Conservation (phyloP, 2,329 filamentous ascomycete species). For the Fusarium foetens region DNA sequence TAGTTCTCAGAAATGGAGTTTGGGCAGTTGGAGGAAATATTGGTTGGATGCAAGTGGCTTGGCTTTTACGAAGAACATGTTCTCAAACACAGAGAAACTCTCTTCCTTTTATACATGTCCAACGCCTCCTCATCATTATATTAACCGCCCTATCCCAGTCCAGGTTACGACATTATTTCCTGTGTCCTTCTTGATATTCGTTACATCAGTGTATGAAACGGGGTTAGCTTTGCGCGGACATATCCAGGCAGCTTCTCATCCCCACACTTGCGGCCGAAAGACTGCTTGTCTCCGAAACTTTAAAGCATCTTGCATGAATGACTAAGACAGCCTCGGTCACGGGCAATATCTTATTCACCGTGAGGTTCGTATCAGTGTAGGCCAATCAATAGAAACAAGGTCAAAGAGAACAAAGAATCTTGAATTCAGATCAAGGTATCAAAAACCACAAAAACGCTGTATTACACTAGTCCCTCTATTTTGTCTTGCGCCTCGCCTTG, state of each 20-base stretch:
- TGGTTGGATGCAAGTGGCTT: not conserved
- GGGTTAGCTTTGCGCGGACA: not conserved
- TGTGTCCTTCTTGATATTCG: not conserved
- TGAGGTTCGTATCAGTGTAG: not conserved
- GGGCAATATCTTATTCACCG: not conserved
- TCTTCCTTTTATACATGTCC: conserved; percentile 10
- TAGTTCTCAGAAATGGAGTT: not conserved
- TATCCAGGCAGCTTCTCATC: not conserved
- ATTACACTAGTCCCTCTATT: conserved; percentile 38
- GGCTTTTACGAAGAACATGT: not conserved
- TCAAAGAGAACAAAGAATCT: not conserved
- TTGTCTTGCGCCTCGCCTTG: conserved; percentile 68
- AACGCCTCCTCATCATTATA: not conserved
- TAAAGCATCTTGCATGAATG: conserved; percentile 28
- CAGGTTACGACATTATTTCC: not conserved
- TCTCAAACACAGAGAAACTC: not conserved
- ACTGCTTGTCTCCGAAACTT: conserved; percentile 26
- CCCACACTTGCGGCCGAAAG: conserved; percentile 11
- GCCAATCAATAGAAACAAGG: not conserved
- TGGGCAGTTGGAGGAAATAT: not conserved
- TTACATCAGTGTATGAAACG: not conserved
- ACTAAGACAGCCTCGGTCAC: conserved; percentile 20
- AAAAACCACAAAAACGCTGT: conserved; percentile 22
- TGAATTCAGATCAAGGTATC: conserved; percentile 36
- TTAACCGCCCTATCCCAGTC: not conserved